phyloP scores from a whole-genome alignment of 169 alveolate species.

The Plasmodium cynomolgi region DNA sequence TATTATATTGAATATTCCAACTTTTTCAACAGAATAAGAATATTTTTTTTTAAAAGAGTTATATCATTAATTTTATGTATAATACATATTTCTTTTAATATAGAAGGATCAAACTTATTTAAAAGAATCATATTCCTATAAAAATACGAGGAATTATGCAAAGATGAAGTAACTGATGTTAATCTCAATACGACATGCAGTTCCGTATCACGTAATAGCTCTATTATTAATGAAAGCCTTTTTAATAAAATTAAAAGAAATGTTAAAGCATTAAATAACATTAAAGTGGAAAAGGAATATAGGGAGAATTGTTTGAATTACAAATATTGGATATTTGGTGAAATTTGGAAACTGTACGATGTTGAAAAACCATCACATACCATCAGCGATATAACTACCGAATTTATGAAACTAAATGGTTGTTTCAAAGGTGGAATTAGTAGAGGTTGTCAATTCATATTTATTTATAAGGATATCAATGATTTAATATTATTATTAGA shows the following conservation, averaged over 20 bases:
- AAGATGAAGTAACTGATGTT: background rate
- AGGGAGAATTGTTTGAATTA: background rate
- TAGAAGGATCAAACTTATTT: background rate
- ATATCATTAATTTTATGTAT: background rate
- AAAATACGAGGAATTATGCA: background rate
- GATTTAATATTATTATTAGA: background rate
- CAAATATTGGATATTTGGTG: background rate
- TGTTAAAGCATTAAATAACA: background rate
- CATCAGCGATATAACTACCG: background rate
- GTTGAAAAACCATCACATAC: background rate
- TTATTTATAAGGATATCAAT: background rate
- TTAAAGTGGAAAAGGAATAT: background rate
- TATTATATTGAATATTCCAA: background rate
- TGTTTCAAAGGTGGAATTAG: background rate
- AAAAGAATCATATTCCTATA: background rate
- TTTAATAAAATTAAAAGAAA: background rate
- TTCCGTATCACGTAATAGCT: background rate
- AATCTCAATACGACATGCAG: background rate
- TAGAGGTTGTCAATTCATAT: background rate
- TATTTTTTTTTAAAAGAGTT: background rate
- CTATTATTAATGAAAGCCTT: background rate
- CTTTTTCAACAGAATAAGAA: background rate
- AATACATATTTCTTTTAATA: background rate
- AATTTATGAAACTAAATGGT: background rate
- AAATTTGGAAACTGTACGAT: background rate